Percentiles rank a stretch among this genome's conserved stretches.
These are phyloP conservation scores for Aspergillus funiculosus DNA, from an alignment of 495 filamentous ascomycete species.

Conservation along the genomic window DNA sequence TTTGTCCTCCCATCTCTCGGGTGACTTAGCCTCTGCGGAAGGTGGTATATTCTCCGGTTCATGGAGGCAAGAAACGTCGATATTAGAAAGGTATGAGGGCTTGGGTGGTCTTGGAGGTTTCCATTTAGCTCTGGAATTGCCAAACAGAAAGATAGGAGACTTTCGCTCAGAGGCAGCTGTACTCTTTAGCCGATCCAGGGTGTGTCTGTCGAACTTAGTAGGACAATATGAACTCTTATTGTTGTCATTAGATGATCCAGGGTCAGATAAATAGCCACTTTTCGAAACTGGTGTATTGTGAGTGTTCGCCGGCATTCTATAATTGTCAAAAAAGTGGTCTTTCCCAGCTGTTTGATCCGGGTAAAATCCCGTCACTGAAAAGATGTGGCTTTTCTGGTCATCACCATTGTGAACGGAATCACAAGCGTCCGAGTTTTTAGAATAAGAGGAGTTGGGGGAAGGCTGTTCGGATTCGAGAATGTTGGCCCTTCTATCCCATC, in stretches of 20 bases:
- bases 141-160: neutral
- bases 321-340: constrained; percentile 19
- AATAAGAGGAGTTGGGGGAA: neutral
- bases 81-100: constrained; percentile 10
- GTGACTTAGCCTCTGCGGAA: neutral
- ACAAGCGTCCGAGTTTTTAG: neutral
- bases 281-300: constrained; percentile 25
- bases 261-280: constrained; percentile 2
- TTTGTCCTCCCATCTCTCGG: neutral
- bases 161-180: neutral
- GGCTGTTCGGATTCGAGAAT: neutral
- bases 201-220: neutral
- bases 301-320: constrained; percentile 17
- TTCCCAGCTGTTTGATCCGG: constrained; percentile 16
- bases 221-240: constrained; percentile 10
- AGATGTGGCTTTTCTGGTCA: neutral
- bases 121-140: neutral
- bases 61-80: neutral
- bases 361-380: constrained; percentile 7
- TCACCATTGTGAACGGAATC: neutral
- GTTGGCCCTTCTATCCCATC: neutral
- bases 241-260: constrained; percentile 1
- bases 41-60: constrained; percentile 4
- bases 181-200: neutral
- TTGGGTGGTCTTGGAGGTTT: constrained; percentile 13